Percentiles rank a stretch among this genome's conserved stretches.
These are phyloP conservation scores for Aureobasidium melanogenum DNA, from an alignment of 2,329 filamentous ascomycete species.

Conservation along the genomic window DNA sequence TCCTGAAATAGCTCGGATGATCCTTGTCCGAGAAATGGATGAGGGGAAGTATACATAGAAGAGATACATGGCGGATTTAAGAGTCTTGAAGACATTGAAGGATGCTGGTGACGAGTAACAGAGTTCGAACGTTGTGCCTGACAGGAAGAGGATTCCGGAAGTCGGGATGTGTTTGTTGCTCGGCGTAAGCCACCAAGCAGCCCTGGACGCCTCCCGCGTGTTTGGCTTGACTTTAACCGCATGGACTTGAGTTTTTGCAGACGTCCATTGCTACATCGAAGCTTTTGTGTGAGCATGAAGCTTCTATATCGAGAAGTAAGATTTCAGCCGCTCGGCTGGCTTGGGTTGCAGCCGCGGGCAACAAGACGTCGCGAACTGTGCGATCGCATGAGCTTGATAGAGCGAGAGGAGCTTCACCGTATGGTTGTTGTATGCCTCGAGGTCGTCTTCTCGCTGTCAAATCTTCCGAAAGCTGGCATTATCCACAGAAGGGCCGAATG, in stretches of 20 bases:
- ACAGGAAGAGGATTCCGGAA: background rate
- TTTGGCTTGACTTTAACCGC: slow-evolving; percentile 8
- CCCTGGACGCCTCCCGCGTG: slow-evolving; percentile 3
- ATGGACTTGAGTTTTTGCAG: background rate
- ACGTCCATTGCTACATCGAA: background rate
- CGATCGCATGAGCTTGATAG: background rate
- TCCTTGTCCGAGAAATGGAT: background rate
- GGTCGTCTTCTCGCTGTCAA: background rate
- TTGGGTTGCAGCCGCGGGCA: background rate
- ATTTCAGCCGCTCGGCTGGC: background rate
- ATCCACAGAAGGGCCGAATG: slow-evolving; percentile 9
- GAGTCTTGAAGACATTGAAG: background rate
- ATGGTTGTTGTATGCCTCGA: background rate
- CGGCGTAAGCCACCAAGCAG: background rate
- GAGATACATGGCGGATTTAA: background rate
- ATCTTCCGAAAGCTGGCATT: slow-evolving; percentile 1
- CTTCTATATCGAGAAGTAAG: background rate
- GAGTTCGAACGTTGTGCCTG: background rate
- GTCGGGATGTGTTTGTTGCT: background rate
- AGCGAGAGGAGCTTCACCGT: background rate
- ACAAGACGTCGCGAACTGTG: background rate
- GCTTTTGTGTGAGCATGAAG: background rate
- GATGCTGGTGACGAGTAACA: background rate
- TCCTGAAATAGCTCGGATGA: background rate
- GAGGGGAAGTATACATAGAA: background rate